These are phyloP conservation scores for Kwoniella botswanensis DNA, from an alignment of 768 basidiomycete genomes.

Conservation along the genomic window DNA sequence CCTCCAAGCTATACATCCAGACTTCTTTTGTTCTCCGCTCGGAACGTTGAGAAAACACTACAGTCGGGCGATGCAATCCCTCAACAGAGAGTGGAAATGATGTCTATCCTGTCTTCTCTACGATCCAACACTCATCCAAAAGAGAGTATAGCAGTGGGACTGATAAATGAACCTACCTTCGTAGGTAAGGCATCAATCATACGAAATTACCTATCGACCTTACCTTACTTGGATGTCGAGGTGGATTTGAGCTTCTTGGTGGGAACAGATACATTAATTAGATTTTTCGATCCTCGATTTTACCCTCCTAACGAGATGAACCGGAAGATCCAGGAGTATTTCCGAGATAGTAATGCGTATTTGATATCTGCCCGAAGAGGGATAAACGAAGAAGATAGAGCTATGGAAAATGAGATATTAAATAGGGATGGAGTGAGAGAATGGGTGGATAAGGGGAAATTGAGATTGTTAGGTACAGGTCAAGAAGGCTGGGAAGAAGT, in stretches of 20 bases:
- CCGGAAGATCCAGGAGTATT: conserved; percentile 65
- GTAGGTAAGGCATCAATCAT: conserved; percentile 75
- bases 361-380: conserved; percentile 72
- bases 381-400: conserved; percentile 32
- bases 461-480: conserved; percentile 65
- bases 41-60: conserved; percentile 82
- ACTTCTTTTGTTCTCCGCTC: conserved; percentile 78
- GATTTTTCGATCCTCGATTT: conserved; percentile 76
- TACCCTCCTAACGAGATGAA: conserved; percentile 68
- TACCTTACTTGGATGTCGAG: background rate
- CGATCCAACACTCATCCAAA: background rate
- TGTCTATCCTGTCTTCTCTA: conserved; percentile 69
- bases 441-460: conserved; percentile 64
- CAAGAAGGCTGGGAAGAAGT: conserved; percentile 65
- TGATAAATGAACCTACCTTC: conserved; percentile 87
- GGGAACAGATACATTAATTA: conserved; percentile 83
- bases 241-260: conserved; percentile 68
- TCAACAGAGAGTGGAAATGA: conserved; percentile 85
- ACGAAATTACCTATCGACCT: background rate
- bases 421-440: conserved; percentile 60
- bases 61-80: conserved; percentile 74
- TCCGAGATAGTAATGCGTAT: conserved; percentile 68
- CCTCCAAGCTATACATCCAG: conserved; percentile 67
- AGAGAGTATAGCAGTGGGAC: conserved; percentile 73
- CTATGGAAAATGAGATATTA: conserved; percentile 55